Conservation (phyloP, 768 basidiomycete genomes). For the Boletus pseudopeckii region DNA sequence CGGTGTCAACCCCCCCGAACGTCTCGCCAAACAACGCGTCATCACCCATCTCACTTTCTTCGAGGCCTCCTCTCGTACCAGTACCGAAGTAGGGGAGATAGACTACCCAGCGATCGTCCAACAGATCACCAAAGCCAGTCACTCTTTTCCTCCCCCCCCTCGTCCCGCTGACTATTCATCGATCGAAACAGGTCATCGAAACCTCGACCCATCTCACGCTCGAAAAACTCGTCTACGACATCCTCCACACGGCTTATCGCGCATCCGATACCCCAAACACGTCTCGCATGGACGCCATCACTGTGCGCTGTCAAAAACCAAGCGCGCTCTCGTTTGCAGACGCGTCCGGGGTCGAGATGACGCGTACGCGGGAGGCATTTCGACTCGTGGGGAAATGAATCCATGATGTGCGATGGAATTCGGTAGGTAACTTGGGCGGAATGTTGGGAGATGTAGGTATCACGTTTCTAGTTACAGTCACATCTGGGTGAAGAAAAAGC, state of each 20-base stretch:
- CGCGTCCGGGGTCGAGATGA: conserved; percentile 62
- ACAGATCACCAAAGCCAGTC: conserved; percentile 27
- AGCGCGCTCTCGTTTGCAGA: conserved; percentile 66
- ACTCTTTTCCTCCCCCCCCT: neutral
- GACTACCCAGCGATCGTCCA: conserved; percentile 39
- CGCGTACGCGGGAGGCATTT: conserved; percentile 30
- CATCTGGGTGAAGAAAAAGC: neutral
- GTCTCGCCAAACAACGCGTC: conserved; percentile 61
- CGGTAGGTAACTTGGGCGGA: too few species aligned
- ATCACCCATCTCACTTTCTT: conserved; percentile 49
- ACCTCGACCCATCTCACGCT: conserved; percentile 17
- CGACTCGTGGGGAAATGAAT: neutral
- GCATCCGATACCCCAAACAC: conserved; percentile 48
- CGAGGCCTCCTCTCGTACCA: conserved; percentile 23
- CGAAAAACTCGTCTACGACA: conserved; percentile 37
- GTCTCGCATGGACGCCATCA: conserved; percentile 39
- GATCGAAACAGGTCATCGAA: conserved; percentile 8
- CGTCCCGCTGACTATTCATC: neutral
- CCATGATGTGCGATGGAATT: too few species aligned
- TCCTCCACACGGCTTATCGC: conserved; percentile 48
- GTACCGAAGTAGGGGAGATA: conserved; percentile 7
- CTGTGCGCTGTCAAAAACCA: conserved; percentile 62
- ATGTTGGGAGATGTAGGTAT: too few species aligned
- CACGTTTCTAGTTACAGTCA: too few species aligned
- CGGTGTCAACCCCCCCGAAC: conserved; percentile 69